Evolutionary conservation across 2,329 filamentous ascomycete genomes (phyloP).

Genomic region (Dactylonectria estremocensis): DNA sequence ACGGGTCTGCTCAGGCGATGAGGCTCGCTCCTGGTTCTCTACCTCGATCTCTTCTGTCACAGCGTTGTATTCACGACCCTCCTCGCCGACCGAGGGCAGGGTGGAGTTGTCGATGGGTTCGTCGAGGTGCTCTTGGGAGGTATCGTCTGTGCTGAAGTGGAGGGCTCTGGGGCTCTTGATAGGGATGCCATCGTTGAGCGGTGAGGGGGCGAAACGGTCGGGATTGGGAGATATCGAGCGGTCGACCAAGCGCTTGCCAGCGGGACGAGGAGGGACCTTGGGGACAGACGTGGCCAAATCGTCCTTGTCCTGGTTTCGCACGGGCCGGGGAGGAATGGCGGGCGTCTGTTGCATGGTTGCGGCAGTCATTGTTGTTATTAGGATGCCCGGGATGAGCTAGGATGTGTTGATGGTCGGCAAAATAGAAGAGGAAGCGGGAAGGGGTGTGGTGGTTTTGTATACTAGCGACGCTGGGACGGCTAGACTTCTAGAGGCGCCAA

Average conservation of each 20-base stretch:
- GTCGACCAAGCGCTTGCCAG: conserved; percentile 75
- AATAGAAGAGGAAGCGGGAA: conserved; percentile 29
- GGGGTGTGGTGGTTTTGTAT: conserved; percentile 34
- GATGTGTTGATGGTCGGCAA: conserved; percentile 16
- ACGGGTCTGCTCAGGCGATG: conserved; percentile 80
- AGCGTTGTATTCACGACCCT: conserved; percentile 88
- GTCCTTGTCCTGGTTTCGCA: conserved; percentile 64
- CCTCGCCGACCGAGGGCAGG: conserved; percentile 89
- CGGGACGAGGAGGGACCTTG: conserved; percentile 84
- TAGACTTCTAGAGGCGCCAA: conserved; percentile 37
- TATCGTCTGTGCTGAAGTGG: conserved; percentile 55
- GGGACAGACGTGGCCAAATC: conserved; percentile 64
- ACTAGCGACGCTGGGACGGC: conserved; percentile 29
- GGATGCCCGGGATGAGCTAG: conserved; percentile 39
- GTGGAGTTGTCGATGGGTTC: conserved; percentile 73
- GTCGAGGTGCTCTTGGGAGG: conserved; percentile 51
- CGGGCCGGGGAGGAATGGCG: conserved; percentile 71
- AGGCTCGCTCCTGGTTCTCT: conserved; percentile 57
- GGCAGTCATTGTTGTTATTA: conserved; percentile 61
- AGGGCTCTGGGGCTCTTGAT: conserved; percentile 60
- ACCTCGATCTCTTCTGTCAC: conserved; percentile 60
- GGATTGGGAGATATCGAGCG: conserved; percentile 84
- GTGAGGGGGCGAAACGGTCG: conserved; percentile 87
- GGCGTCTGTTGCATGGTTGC: conserved; percentile 66
- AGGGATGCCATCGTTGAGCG: conserved; percentile 81